Percentiles rank a stretch among this genome's conserved stretches.
Conservation (phyloP, 2,329 filamentous ascomycete genomes). For the Neurospora sp. region DNA sequence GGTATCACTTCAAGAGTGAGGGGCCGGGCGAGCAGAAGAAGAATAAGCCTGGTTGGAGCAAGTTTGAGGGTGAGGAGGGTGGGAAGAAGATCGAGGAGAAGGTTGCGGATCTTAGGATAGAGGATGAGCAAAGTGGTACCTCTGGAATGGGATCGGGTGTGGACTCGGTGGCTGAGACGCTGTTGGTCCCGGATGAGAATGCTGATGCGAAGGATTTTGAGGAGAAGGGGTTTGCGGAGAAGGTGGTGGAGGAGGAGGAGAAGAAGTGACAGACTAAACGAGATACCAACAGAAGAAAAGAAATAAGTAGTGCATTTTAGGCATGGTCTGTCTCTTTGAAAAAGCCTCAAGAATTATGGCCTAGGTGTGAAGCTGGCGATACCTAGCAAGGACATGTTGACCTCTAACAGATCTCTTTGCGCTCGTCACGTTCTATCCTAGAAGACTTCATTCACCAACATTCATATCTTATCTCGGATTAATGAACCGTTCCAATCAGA, state of each 20-base stretch:
- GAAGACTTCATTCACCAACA: no score
- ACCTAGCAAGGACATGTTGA: neutral
- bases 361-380: no score
- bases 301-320: neutral
- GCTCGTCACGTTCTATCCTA: no score
- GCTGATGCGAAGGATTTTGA: slow-evolving; percentile 42
- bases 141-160: slow-evolving; percentile 30
- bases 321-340: neutral
- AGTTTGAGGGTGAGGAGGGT: slow-evolving; percentile 28
- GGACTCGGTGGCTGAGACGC: slow-evolving; percentile 30
- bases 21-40: slow-evolving; percentile 60
- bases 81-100: slow-evolving; percentile 12
- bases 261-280: neutral
- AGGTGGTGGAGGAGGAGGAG: slow-evolving; percentile 18
- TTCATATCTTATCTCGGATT: neutral
- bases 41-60: slow-evolving; percentile 51
- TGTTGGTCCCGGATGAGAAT: slow-evolving; percentile 35
- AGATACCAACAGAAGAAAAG: neutral
- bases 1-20: slow-evolving; percentile 71
- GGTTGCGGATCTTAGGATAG: slow-evolving; percentile 27
- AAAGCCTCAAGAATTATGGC: neutral
- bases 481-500: neutral
- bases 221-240: slow-evolving; percentile 46
- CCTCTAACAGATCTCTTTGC: neutral
- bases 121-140: slow-evolving; percentile 23